These are phyloP conservation scores for Euphrasia arctica DNA, from an alignment of 305 asterid genomes.

Conservation along the genomic window DNA sequence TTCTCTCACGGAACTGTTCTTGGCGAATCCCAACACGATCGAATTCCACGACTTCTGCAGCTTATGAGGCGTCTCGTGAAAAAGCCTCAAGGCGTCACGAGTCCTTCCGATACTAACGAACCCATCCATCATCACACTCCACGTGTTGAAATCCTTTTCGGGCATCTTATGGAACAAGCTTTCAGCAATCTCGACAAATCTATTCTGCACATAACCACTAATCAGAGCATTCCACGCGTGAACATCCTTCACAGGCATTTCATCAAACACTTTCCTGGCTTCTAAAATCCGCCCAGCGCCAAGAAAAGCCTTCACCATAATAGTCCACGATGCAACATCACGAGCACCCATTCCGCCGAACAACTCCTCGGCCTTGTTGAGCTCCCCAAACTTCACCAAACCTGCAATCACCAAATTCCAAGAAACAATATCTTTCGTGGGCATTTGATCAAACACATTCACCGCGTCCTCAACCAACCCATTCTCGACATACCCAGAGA, in stretches of 20 bases:
- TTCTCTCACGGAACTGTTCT: conserved; percentile 40
- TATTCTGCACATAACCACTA: conserved; percentile 38
- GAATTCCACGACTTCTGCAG: conserved; percentile 44
- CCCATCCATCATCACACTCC: conserved; percentile 47
- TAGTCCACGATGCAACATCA: conserved; percentile 62
- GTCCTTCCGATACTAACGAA: conserved; percentile 37
- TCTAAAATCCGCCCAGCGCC: conserved; percentile 41
- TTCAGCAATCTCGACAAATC: conserved; percentile 41
- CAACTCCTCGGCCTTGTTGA: conserved; percentile 42
- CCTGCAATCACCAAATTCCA: conserved; percentile 62
- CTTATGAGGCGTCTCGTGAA: conserved; percentile 44
- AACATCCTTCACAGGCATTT: conserved; percentile 48
- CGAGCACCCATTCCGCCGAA: conserved; percentile 37
- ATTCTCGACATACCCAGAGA: conserved; percentile 53
- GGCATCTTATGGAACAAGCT: conserved; percentile 63
- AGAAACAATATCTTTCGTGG: conserved; percentile 53
- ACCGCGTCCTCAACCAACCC: conserved; percentile 41
- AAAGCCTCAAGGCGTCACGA: conserved; percentile 45
- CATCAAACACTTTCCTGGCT: conserved; percentile 48
- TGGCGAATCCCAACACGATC: conserved; percentile 39
- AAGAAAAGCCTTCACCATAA: conserved; percentile 52
- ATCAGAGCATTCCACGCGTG: conserved; percentile 61
- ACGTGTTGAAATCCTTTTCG: conserved; percentile 38
- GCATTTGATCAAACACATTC: conserved; percentile 40
- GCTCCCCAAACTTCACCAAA: conserved; percentile 40